Base-by-base conservation (phyloP, 1,284 basidiomycete genomes). In the Ustilago lituana region DNA sequence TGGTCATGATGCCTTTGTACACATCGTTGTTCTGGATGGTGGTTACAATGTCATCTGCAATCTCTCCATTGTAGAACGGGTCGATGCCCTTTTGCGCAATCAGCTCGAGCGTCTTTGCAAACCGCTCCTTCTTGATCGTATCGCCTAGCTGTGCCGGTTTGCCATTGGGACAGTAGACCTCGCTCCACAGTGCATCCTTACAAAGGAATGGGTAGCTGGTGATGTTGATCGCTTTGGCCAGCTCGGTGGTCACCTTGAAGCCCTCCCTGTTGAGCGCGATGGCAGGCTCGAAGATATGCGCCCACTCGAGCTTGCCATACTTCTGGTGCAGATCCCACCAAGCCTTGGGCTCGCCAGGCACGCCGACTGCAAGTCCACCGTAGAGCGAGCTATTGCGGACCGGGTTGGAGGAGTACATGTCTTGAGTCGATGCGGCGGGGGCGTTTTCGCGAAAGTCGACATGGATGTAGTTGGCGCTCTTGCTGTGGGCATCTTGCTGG, bases 401-500 rank as follows among this genome's bases (percentile, higher is more conserved):
- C 24, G 76, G 35, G 51, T 62, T 40, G 37, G 36, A 29, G 17
- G 36, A 61, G 74, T 73, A 82, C 75, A 84, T 83, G 11, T 81
- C 81, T 54, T 80, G 76, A 49, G 83, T 82, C 0, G 78, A 79
- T 0, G 73, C 78, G 8, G 79, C 82, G 0, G 84, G 84, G 69
- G 79, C 77, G 4, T 77, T 81, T 74, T 84, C 84, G 14, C 84
- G 76, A 65, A 84, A 84, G 73, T 85, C 84, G 29, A 84, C 79
- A 27, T 79, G 78, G 23, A 81, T 70, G 54, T 84, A 83, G 6
- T 59, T 75, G 6, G 77, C 77, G 12, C 74, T 54, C 38, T 52
- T 47, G 40, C 50, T 53, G 26, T 39, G 49, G 3, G 62, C 62
- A 14, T 64, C 62, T n/a, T 54, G 19, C 4, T 17, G 4, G 37